Evolutionary conservation across 177 flowering plant species (phyloP), one percentile per base, ranked within the genome.

Genomic region (Vitis hybrid): DNA sequence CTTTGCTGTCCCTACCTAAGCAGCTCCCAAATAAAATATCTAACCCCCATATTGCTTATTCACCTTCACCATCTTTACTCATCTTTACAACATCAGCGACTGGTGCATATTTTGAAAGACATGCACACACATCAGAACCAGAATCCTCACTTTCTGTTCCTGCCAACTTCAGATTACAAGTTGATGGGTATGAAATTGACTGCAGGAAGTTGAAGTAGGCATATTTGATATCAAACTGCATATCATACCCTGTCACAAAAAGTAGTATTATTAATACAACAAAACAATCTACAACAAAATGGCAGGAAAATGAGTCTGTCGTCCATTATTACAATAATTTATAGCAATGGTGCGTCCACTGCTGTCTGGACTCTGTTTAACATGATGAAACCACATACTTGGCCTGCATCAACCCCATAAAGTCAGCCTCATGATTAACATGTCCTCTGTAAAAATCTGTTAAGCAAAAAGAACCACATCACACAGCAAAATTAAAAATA

Each of bases 321-420:
- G 13, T 4, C 6, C 2, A 54, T 59, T 19, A 85, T 85, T 81
- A 94, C 98, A 95, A 71, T 95, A 95, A 76, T 95, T 95, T 58
- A 95, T 67, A 3, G 98, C 97, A 75, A 93, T 88, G 7, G 94
- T 90, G 62, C 82, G 86, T 51, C 97, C 97, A 32, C 78, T 71
- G 55, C 72, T 78, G 67, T 87, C 91, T 40, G 92, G 89, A 75
- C 81, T 86, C 82, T 95, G 98, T 68, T 87, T 82, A 63, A 95
- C 99, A 74, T 95, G 88, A 84, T 95, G 99, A 83, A 93, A 95
- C 98, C 99, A 95, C 97, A 93, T 93, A 73, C 99, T 95, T 35
- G 98, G 99, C 88, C 99, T 95, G 90, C 87, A 85, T 64, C 21
- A 75, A 40, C 46, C 46, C 46, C 46, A 40, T 40, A 40, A 40